Percentiles rank a stretch among this genome's conserved stretches.
These are phyloP conservation scores for Eucalyptus globulus DNA, from an alignment of 345 rosid species.

Conservation along the genomic window DNA sequence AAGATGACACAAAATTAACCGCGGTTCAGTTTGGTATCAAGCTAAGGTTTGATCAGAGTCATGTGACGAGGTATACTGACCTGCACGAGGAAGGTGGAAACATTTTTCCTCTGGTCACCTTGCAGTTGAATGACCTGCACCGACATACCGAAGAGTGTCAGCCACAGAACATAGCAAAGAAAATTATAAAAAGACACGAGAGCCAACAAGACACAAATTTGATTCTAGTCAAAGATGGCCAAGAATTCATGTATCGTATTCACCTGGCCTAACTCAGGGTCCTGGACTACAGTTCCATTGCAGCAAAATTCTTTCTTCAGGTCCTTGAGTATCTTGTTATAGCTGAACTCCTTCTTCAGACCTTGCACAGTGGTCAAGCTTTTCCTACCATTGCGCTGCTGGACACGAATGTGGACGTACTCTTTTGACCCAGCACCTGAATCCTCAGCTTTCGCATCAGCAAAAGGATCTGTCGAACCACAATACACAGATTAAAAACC, in stretches of 20 bases:
- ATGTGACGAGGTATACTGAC: constrained; percentile 3
- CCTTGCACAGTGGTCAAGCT: constrained; percentile 80
- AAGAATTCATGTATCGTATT: neutral
- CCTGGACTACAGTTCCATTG: constrained; percentile 82
- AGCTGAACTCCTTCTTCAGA: constrained; percentile 72
- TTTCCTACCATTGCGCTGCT: constrained; percentile 78
- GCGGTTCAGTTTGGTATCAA: neutral
- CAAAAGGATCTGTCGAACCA: constrained; percentile 38
- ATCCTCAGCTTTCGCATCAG: constrained; percentile 72
- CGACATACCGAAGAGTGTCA: neutral
- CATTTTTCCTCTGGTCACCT: constrained; percentile 83
- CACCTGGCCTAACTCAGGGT: constrained; percentile 80
- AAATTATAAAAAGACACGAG: neutral
- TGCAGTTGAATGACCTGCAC: constrained; percentile 78
- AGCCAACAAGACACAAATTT: neutral
- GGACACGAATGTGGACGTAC: constrained; percentile 57
- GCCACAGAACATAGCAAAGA: neutral
- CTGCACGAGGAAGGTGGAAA: constrained; percentile 64
- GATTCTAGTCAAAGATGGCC: neutral
- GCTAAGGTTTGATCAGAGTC: neutral
- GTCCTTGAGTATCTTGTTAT: constrained; percentile 77
- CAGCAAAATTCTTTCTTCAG: constrained; percentile 69
- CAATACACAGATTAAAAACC: neutral
- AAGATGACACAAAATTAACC: neutral
- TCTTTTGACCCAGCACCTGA: constrained; percentile 65